phyloP scores from a whole-genome alignment of 768 basidiomycete species.

The Auricularia heimuer region DNA sequence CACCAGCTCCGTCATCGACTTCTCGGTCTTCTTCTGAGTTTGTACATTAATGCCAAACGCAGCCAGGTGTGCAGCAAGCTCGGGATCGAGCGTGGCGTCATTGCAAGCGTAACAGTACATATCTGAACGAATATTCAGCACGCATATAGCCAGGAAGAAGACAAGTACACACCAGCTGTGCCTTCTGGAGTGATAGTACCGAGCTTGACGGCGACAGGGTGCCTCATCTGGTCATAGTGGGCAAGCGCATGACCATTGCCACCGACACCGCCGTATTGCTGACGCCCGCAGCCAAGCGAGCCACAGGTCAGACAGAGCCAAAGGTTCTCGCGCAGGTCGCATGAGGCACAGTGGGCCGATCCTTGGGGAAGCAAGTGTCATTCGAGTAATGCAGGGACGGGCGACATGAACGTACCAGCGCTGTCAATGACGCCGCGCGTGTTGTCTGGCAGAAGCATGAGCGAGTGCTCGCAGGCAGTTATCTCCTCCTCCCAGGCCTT shows the following conservation, averaged over 20 bases:
- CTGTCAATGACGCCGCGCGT: slow-evolving; percentile 38
- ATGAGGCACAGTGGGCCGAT: slow-evolving; percentile 70
- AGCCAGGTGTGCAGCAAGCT: slow-evolving; percentile 60
- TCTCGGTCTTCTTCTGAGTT: slow-evolving; percentile 82
- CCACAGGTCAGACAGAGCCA: slow-evolving; percentile 96
- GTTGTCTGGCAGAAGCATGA: slow-evolving; percentile 43
- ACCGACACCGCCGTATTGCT: slow-evolving; percentile 68
- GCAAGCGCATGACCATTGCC: slow-evolving; percentile 86
- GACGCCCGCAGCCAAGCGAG: slow-evolving; percentile 76
- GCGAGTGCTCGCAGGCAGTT: slow-evolving; percentile 70
- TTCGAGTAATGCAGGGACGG: neutral
- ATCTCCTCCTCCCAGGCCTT: slow-evolving; percentile 99
- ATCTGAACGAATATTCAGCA: slow-evolving; percentile 36
- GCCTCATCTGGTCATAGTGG: slow-evolving; percentile 64
- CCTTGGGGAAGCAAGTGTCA: slow-evolving; percentile 30
- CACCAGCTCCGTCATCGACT: slow-evolving; percentile 92
- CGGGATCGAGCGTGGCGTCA: slow-evolving; percentile 71
- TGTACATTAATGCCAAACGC: slow-evolving; percentile 83
- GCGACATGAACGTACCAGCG: slow-evolving; percentile 33
- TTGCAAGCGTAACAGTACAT: slow-evolving; percentile 91
- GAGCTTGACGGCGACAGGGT: slow-evolving; percentile 82
- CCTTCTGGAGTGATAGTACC: slow-evolving; percentile 97
- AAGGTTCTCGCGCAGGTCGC: slow-evolving; percentile 82
- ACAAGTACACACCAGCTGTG: slow-evolving; percentile 52
- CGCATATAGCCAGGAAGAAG: neutral